Evolutionary conservation across 139 green algal genomes (phyloP).

Genomic region (Chlorella vulgaris): DNA sequence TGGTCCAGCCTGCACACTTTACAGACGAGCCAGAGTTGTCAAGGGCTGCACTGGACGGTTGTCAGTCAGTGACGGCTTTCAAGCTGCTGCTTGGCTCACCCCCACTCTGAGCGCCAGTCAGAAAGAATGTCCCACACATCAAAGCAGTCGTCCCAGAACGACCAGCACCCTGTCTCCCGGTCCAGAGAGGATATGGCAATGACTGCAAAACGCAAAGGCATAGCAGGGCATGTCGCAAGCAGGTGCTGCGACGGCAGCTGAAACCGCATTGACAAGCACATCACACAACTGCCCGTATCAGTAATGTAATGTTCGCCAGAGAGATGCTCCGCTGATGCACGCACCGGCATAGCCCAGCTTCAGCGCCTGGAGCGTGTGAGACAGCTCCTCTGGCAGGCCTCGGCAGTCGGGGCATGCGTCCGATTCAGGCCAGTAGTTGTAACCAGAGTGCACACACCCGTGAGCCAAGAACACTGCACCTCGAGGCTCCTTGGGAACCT

Average conservation of each 20-base stretch:
- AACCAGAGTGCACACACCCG: conserved; percentile 22
- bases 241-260: no score
- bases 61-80: no score
- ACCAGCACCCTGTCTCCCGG: conserved; percentile 17
- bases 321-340: not conserved
- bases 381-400: conserved; percentile 27
- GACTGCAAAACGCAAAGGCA: not conserved
- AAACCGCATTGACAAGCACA: not conserved
- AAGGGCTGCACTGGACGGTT: not conserved
- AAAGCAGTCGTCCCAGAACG: conserved; percentile 21
- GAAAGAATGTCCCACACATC: conserved; percentile 12
- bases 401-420: conserved; percentile 18
- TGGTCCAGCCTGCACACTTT: conserved; percentile 8
- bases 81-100: no score
- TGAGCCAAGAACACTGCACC: conserved; percentile 12
- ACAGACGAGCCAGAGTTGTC: not conserved
- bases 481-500: conserved; percentile 11
- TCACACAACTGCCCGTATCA: not conserved
- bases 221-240: not conserved
- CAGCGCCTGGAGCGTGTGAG: conserved; percentile 26
- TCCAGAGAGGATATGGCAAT: conserved; percentile 24
- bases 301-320: not conserved
- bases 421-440: conserved; percentile 24
- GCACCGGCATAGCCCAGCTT: conserved; percentile 4
- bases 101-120: conserved; percentile 13